Percentiles rank a stretch among this genome's conserved stretches.
Evolutionary conservation across 306 rosid genomes (phyloP).

Genomic region (Prinsepia uniflora): DNA sequence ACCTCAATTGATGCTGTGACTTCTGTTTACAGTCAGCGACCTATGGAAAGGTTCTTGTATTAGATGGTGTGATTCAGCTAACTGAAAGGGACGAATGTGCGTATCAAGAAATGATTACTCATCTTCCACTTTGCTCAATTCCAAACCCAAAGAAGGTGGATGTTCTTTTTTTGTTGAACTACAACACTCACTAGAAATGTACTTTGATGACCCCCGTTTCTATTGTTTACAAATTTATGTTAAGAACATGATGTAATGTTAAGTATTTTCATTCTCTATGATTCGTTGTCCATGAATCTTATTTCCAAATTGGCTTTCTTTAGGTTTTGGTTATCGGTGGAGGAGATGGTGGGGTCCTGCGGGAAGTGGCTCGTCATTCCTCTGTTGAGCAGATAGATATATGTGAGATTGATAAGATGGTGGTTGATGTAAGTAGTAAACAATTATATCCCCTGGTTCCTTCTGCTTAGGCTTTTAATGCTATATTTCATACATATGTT

Average conservation of each 20-base stretch:
- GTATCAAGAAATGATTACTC: constrained; percentile 97
- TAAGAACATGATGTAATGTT: neutral
- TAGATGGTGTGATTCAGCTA: constrained; percentile 98
- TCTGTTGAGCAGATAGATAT: constrained; percentile 83
- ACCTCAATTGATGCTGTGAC: constrained; percentile 8
- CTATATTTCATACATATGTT: neutral
- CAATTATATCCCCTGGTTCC: neutral
- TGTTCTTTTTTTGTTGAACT: neutral
- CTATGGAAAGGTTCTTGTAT: constrained; percentile 90
- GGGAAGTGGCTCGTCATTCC: constrained; percentile 92
- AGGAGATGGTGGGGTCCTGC: constrained; percentile 97
- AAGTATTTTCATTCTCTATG: neutral
- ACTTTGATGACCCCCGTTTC: constrained; percentile 1
- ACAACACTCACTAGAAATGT: neutral
- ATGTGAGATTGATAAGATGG: constrained; percentile 99
- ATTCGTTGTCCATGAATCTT: constrained; percentile 9
- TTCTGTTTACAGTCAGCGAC: constrained; percentile 71
- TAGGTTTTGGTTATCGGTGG: constrained; percentile 99
- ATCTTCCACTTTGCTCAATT: constrained; percentile 95
- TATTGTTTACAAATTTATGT: neutral
- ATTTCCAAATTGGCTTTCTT: constrained; percentile 18
- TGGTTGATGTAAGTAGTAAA: constrained; percentile 65
- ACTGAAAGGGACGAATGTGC: constrained; percentile 99
- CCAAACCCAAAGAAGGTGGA: constrained; percentile 79
- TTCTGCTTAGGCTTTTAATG: neutral